Evolutionary conservation across 768 basidiomycete species (phyloP), one percentile per base, ranked within the genome.

Genomic region (Boletus reticulatus): DNA sequence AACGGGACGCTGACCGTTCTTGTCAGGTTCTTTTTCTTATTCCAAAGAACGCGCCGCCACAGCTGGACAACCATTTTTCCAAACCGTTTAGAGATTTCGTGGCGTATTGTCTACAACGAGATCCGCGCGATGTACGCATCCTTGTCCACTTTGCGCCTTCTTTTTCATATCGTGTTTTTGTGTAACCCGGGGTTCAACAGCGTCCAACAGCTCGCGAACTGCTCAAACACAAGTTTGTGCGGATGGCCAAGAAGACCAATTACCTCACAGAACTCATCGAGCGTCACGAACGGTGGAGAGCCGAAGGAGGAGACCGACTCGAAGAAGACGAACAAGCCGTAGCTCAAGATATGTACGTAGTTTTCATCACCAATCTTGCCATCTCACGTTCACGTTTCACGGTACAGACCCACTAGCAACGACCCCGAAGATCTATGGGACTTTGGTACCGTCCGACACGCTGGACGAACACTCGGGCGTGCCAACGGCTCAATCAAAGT

Each of bases 251-350:
- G 78, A 97, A 97, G 78, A 88, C 94, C 10, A 91, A 72, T 65
- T 98, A 97, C 67, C 76, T 99, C 57, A 96, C 94, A 0, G 97
- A 99, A 70, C 78, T 99, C 39, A 97, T 98, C 58, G 96, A 98
- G 58, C 81, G 94, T 31, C 89, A 92, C 58, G 94, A 98, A 65
- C 81, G 92, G 56, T 99, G 94, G 94, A 92, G 82, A 71, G 84
- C 87, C 2, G 92, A 97, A 64, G 92, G 92, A 14, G 93, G 93
- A 17, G 88, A 85, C 34, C 79, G 85, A 44, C 73, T 77, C 16
- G 85, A 89, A 48, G 89, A 93, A 58, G 84, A 89, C 52, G 85
- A 89, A 54, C 77, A 81, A 55, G 79, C 84, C 29, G 73, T 74
- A 24, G 75, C 75, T 20, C 79, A 84, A 34, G 91, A 93, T 58